phyloP scores from a whole-genome alignment of 148 eudicot genomes.

The Silene latifolia region DNA sequence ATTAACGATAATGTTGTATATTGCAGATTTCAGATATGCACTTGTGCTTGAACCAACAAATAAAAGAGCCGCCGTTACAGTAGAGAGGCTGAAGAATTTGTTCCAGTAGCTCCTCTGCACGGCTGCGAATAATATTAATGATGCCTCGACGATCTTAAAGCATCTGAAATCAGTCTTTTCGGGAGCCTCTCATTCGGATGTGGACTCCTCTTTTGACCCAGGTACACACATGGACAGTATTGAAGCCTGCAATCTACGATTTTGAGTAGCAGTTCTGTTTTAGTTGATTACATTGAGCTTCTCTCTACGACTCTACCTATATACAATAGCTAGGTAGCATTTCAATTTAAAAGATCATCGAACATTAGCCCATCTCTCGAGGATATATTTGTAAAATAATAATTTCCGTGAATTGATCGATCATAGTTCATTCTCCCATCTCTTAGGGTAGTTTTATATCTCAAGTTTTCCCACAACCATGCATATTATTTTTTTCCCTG shows the following conservation, averaged over 20 bases:
- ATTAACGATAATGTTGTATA: background rate
- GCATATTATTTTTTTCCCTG: background rate
- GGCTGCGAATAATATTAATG: background rate
- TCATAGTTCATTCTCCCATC: background rate
- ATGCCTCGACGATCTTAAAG: background rate
- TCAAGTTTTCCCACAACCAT: background rate
- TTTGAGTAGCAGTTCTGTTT: slow-evolving; percentile 1
- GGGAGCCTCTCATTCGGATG: background rate
- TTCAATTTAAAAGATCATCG: background rate
- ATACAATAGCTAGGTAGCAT: background rate
- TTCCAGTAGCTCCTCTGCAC: slow-evolving; percentile 37
- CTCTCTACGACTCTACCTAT: background rate
- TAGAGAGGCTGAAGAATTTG: slow-evolving; percentile 58
- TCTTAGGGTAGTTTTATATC: background rate
- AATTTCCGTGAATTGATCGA: background rate
- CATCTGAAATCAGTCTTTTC: background rate
- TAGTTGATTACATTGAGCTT: background rate
- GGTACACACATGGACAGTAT: background rate
- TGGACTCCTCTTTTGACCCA: background rate
- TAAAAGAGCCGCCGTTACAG: slow-evolving; percentile 70
- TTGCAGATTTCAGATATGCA: slow-evolving; percentile 83
- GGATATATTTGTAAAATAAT: slow-evolving; percentile 1
- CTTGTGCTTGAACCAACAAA: slow-evolving; percentile 97
- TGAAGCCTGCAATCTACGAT: background rate
- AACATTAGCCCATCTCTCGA: background rate